These are phyloP conservation scores for Beauveria varroae DNA, from an alignment of 2,329 filamentous ascomycete genomes.

Conservation along the genomic window DNA sequence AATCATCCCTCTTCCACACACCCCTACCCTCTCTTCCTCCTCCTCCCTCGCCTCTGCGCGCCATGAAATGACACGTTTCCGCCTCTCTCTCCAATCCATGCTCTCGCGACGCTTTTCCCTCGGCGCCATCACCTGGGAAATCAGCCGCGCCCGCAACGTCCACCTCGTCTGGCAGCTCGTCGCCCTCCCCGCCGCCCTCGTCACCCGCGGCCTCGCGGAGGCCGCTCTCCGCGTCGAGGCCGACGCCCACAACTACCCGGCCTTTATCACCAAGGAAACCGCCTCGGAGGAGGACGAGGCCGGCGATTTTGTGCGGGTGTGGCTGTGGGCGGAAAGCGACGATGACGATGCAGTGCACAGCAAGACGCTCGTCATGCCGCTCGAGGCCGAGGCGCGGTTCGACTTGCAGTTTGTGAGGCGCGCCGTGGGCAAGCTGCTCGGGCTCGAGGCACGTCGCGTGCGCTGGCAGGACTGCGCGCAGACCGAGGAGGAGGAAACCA, in stretches of 20 bases:
- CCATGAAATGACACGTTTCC: conserved; percentile 78
- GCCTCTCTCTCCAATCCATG: conserved; percentile 71
- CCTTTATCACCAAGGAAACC: conserved; percentile 32
- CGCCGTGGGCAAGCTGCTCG: conserved; percentile 81
- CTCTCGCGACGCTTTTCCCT: conserved; percentile 53
- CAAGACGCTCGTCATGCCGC: conserved; percentile 61
- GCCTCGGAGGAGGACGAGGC: conserved; percentile 34
- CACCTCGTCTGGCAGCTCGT: conserved; percentile 94
- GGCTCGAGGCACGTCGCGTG: conserved; percentile 66
- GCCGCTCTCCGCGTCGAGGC: conserved; percentile 84
- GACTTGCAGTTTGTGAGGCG: conserved; percentile 84
- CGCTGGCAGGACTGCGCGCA: conserved; percentile 78
- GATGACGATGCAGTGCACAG: conserved; percentile 50
- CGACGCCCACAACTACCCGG: conserved; percentile 58
- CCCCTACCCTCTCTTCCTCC: conserved; percentile 65
- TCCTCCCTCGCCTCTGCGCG: conserved; percentile 53
- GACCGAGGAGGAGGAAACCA: conserved; percentile 66
- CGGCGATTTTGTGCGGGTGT: conserved; percentile 70
- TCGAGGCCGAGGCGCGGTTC: conserved; percentile 67
- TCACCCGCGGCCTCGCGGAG: conserved; percentile 70
- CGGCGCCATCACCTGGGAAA: conserved; percentile 86
- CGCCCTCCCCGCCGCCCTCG: conserved; percentile 61
- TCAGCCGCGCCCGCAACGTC: conserved; percentile 71
- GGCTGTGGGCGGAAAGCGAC: conserved; percentile 60
- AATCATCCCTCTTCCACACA: conserved; percentile 81